Percentiles rank a stretch among this genome's conserved stretches.
Evolutionary conservation across 805 yeast species (phyloP).

Genomic region (Saccharomyces eubayanus): DNA sequence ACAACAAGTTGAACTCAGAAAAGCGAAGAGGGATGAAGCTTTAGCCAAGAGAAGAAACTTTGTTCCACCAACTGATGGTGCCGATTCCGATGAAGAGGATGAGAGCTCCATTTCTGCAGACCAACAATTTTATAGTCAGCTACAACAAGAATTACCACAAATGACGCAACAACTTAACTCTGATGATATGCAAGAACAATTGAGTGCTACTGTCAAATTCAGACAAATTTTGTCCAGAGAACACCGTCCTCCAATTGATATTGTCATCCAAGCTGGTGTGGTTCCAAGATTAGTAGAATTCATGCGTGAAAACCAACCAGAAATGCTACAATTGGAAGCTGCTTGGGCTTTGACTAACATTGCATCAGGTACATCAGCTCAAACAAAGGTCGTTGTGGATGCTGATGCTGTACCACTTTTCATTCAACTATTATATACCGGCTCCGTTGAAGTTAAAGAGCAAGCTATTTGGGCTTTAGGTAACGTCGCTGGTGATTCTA

Average conservation of each 20-base stretch:
- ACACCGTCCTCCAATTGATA: constrained; percentile 90
- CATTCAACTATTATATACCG: constrained; percentile 71
- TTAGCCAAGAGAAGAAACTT: constrained; percentile 89
- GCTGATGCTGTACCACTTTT: constrained; percentile 91
- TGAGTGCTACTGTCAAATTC: constrained; percentile 85
- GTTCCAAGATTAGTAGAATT: constrained; percentile 85
- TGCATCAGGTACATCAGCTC: constrained; percentile 87
- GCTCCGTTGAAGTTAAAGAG: constrained; percentile 86
- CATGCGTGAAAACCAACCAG: constrained; percentile 68
- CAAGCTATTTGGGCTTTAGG: constrained; percentile 99
- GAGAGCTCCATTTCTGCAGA: constrained; percentile 33
- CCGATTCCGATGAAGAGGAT: constrained; percentile 46
- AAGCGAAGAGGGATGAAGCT: constrained; percentile 92
- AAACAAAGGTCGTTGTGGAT: constrained; percentile 84
- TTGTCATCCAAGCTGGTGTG: constrained; percentile 88
- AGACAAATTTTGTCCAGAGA: constrained; percentile 91
- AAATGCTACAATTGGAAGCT: constrained; percentile 89
- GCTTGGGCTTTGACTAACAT: constrained; percentile 99
- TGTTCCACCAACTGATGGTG: constrained; percentile 37
- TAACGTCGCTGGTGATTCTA: constrained; percentile 96
- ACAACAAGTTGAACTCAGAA: constrained; percentile 92
- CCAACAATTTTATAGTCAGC: constrained; percentile 38
- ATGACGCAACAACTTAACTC: constrained; percentile 79
- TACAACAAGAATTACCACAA: constrained; percentile 65
- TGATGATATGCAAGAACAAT: constrained; percentile 65